Percentiles rank a stretch among this genome's conserved stretches.
Evolutionary conservation across 192 early-diverging fungal genomes (phyloP).

Genomic region (Funneliformis mosseae): DNA sequence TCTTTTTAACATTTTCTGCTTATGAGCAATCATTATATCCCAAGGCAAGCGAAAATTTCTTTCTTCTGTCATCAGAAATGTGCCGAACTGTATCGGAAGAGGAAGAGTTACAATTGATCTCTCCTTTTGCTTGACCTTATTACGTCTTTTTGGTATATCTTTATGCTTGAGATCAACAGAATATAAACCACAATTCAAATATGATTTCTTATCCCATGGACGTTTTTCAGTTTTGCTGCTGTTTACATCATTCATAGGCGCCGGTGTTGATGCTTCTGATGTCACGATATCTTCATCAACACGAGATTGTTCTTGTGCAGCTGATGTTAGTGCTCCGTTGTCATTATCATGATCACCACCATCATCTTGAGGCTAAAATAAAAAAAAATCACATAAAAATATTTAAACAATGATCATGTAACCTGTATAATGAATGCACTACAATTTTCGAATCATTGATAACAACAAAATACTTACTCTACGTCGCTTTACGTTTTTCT

Average conservation of each 20-base stretch:
- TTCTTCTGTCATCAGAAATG: conserved; percentile 51
- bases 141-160: not conserved
- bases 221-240: not conserved
- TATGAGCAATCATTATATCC: conserved; percentile 61
- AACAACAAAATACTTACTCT: not conserved
- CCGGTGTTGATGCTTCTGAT: not conserved
- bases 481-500: not conserved
- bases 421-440: not conserved
- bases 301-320: not conserved
- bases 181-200: conserved; percentile 48
- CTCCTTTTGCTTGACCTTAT: not conserved
- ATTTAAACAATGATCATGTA: not conserved
- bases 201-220: conserved; percentile 31
- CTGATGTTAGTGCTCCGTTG: not conserved
- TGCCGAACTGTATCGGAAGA: conserved; percentile 65
- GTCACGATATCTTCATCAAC: not conserved
- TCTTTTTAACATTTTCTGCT: conserved; percentile 37
- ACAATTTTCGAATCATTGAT: not conserved
- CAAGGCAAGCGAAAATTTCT: conserved; percentile 67
- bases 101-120: conserved; percentile 43
- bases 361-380: not conserved
- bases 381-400: not conserved
- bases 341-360: not conserved
- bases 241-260: not conserved
- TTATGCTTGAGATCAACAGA: conserved; percentile 44